These are phyloP conservation scores for Diplodia scrobiculata DNA, from an alignment of 2,329 filamentous ascomycete species.

Conservation along the genomic window DNA sequence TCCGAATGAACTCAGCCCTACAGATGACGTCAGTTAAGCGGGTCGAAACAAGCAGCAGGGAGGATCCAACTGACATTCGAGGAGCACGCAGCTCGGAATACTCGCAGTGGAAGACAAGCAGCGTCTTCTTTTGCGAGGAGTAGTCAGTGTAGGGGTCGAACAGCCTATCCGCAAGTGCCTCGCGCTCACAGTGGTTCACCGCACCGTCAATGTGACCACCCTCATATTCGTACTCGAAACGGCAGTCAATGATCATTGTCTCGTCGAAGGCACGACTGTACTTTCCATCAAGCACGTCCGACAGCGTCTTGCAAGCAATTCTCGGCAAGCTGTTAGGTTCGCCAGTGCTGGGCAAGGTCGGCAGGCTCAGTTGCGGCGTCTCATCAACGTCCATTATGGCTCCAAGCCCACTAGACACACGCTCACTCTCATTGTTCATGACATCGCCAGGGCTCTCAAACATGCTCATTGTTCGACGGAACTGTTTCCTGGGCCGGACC, in stretches of 20 bases:
- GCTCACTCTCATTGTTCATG: slow-evolving; percentile 69
- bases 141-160: slow-evolving; percentile 59
- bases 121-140: slow-evolving; percentile 66
- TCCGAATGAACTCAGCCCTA: slow-evolving; percentile 82
- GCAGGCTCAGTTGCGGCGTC: slow-evolving; percentile 70
- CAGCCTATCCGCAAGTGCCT: slow-evolving; percentile 75
- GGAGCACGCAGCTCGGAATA: slow-evolving; percentile 96
- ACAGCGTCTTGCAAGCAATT: slow-evolving; percentile 77
- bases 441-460: slow-evolving; percentile 90
- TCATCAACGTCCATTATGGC: slow-evolving; percentile 85
- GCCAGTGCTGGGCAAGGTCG: slow-evolving; percentile 79
- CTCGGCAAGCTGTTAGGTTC: slow-evolving; percentile 84
- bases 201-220: slow-evolving; percentile 93
- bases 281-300: slow-evolving; percentile 84
- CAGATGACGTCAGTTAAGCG: slow-evolving; percentile 32
- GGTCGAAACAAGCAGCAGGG: slow-evolving; percentile 12
- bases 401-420: slow-evolving; percentile 63
- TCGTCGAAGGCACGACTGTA: slow-evolving; percentile 76
- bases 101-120: slow-evolving; percentile 95
- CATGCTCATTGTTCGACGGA: slow-evolving; percentile 93
- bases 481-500: slow-evolving; percentile 77
- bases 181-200: slow-evolving; percentile 96
- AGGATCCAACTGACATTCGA: slow-evolving; percentile 65
- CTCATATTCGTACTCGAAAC: slow-evolving; percentile 98
- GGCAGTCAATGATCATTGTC: slow-evolving; percentile 88